Percentiles rank a stretch among this genome's conserved stretches.
Conservation (phyloP, 805 yeast genomes). For the Monosporozyma yasuniensis region DNA sequence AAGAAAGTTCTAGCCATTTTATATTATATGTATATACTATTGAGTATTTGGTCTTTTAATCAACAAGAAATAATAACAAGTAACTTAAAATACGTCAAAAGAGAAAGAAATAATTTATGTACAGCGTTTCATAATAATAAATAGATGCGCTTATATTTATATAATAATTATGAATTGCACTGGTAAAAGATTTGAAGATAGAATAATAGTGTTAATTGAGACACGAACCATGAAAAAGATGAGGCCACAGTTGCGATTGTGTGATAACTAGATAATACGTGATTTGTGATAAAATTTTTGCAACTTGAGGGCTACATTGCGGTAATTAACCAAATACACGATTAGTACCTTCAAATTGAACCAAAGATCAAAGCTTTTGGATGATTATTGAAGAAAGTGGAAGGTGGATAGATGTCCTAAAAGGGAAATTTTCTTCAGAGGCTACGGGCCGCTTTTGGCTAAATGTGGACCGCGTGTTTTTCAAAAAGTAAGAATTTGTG, state of each 20-base stretch:
- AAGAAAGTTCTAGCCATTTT: constrained; percentile 75
- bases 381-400: neutral
- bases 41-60: neutral
- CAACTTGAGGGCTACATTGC: neutral
- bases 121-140: neutral
- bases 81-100: neutral
- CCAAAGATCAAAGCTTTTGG: neutral
- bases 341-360: neutral
- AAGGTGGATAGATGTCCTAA: neutral
- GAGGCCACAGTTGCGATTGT: neutral
- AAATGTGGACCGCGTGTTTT: neutral
- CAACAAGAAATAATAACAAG: neutral
- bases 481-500: neutral
- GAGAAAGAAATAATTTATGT: neutral
- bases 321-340: neutral
- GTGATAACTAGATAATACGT: neutral
- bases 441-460: neutral
- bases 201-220: neutral
- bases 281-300: neutral
- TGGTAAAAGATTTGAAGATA: neutral
- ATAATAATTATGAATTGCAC: neutral
- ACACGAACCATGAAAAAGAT: neutral
- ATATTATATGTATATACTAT: constrained; percentile 1
- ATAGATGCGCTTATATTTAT: neutral
- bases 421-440: neutral